Conservation (phyloP, 345 rosid species). For the Ricinus communis region DNA sequence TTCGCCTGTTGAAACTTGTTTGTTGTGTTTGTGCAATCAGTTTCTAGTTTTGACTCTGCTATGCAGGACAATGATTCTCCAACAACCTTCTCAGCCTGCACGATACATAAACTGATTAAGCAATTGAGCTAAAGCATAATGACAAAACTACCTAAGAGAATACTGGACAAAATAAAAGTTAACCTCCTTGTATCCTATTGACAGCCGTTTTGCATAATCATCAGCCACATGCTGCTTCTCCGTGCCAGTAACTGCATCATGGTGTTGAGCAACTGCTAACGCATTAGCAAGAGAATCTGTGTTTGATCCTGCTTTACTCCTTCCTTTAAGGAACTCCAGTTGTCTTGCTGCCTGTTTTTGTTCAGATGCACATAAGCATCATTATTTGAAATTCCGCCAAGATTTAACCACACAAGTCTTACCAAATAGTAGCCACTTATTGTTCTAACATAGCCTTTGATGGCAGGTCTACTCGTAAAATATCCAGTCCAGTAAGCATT, state of each 20-base stretch:
- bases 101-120: slow-evolving; percentile 7
- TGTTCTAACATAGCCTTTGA: slow-evolving; percentile 48
- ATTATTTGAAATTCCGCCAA: background rate
- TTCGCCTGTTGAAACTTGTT: slow-evolving; percentile 47
- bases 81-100: slow-evolving; percentile 47
- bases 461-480: slow-evolving; percentile 50
- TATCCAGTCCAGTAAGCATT: slow-evolving; percentile 62
- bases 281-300: slow-evolving; percentile 53
- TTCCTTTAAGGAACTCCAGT: slow-evolving; percentile 45
- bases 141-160: slow-evolving; percentile 9
- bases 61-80: slow-evolving; percentile 44
- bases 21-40: slow-evolving; percentile 21
- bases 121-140: background rate
- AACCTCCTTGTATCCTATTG: slow-evolving; percentile 50
- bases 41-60: slow-evolving; percentile 30
- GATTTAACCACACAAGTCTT: slow-evolving; percentile 8
- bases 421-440: slow-evolving; percentile 54
- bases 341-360: slow-evolving; percentile 52
- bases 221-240: slow-evolving; percentile 52
- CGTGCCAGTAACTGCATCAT: slow-evolving; percentile 53
- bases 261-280: slow-evolving; percentile 50
- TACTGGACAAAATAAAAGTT: background rate
- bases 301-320: slow-evolving; percentile 33
- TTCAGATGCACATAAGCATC: slow-evolving; percentile 9
- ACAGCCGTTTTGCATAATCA: slow-evolving; percentile 49